Evolutionary conservation across 1,284 basidiomycete genomes (phyloP).

Genomic region (Taiwanofungus camphoratus): DNA sequence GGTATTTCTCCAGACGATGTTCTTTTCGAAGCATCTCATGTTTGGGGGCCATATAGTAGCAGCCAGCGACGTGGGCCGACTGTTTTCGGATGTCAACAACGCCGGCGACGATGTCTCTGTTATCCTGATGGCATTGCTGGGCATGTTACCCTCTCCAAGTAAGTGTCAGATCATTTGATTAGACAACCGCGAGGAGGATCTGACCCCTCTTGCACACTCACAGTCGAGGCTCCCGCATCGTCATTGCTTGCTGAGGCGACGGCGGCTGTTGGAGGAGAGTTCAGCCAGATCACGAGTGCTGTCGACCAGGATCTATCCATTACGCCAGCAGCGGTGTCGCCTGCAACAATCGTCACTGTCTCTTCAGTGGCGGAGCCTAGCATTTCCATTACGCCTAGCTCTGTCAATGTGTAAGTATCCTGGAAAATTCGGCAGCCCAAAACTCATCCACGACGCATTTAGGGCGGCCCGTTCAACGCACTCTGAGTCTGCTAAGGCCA

Average conservation of each 20-base stretch:
- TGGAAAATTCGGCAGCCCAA: background rate
- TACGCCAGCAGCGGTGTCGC: no score
- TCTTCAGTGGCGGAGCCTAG: no score
- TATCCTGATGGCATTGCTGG: conserved; percentile 1
- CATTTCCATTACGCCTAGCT: no score
- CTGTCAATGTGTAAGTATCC: conserved; percentile 3
- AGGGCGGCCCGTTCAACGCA: conserved; percentile 2
- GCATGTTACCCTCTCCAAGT: background rate
- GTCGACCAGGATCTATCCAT: no score
- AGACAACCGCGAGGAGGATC: no score
- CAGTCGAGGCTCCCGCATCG: conserved; percentile 1
- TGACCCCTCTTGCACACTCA: background rate
- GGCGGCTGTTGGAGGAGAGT: background rate
- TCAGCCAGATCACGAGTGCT: conserved; percentile 2
- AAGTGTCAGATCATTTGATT: background rate
- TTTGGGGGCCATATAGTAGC: no score
- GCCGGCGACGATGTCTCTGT: background rate
- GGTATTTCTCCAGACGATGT: no score
- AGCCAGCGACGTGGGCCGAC: background rate
- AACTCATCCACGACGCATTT: background rate
- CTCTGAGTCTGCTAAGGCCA: conserved; percentile 2
- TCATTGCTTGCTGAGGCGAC: conserved; percentile 1
- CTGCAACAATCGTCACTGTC: no score
- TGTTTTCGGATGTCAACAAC: conserved; percentile 1
- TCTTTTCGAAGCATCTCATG: no score